These are phyloP conservation scores for Verticillium klebahnii DNA, from an alignment of 2,329 filamentous ascomycete species.

Conservation along the genomic window DNA sequence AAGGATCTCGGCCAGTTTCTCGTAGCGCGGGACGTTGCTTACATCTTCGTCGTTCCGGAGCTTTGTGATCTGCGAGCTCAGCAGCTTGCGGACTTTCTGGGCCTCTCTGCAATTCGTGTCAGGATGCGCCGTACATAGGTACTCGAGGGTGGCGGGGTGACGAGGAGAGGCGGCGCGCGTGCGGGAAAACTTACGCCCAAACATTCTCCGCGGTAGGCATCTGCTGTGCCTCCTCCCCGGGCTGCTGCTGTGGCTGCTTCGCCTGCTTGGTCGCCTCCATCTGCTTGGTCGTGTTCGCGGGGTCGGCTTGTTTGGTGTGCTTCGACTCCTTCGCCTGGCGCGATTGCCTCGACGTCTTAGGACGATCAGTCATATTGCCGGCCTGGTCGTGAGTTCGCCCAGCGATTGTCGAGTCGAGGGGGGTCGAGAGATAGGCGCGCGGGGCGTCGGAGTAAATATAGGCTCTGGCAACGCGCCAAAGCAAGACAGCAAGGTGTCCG, in stretches of 20 bases:
- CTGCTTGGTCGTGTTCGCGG: neutral
- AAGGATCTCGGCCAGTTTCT: slow-evolving; percentile 37
- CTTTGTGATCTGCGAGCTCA: slow-evolving; percentile 38
- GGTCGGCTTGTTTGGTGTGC: neutral
- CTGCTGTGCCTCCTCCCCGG: neutral
- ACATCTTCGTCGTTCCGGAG: slow-evolving; percentile 30
- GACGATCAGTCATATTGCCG: neutral
- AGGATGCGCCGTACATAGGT: slow-evolving; percentile 1
- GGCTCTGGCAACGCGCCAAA: neutral
- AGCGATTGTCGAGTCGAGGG: neutral
- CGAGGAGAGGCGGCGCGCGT: neutral
- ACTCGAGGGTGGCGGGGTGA: no score
- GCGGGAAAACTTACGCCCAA: neutral
- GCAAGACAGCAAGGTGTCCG: neutral
- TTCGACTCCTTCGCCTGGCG: neutral
- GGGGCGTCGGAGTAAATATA: neutral
- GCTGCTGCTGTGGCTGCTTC: neutral
- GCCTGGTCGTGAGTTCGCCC: neutral
- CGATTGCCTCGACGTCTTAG: neutral
- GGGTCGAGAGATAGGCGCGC: neutral
- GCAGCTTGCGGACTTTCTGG: slow-evolving; percentile 36
- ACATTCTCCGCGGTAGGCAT: neutral
- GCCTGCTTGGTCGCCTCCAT: neutral
- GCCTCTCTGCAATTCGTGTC: slow-evolving; percentile 28
- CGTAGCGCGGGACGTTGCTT: slow-evolving; percentile 36